A percentile compares a stretch with the other conserved stretches of the same genome.
These are phyloP conservation scores for Herpetospermum pedunculosum DNA, from an alignment of 306 rosid genomes.

Conservation along the genomic window DNA sequence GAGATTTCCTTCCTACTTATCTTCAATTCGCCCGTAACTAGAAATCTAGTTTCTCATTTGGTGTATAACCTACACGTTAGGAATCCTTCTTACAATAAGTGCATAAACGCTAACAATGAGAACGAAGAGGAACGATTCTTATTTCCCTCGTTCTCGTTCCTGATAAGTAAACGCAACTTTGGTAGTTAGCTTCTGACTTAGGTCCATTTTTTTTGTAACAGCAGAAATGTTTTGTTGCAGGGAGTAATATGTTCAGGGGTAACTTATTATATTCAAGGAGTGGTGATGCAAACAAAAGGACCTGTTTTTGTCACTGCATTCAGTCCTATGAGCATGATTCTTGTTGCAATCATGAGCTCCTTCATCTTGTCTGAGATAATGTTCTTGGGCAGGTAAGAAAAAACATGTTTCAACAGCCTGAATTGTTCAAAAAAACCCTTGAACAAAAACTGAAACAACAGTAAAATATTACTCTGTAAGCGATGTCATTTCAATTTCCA, in stretches of 20 bases:
- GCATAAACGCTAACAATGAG: too few species aligned
- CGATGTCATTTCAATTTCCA: not conserved
- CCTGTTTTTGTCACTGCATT: slow-evolving; percentile 43
- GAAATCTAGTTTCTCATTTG: too few species aligned
- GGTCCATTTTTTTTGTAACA: too few species aligned
- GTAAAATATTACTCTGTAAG: not conserved
- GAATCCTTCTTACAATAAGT: too few species aligned
- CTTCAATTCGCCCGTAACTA: too few species aligned
- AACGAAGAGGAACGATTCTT: too few species aligned
- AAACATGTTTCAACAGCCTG: not conserved
- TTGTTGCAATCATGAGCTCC: slow-evolving; percentile 37
- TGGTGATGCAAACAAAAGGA: slow-evolving; percentile 37
- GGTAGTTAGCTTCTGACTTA: too few species aligned
- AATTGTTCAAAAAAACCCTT: not conserved
- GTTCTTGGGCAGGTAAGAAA: slow-evolving; percentile 34
- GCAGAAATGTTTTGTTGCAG: slow-evolving; percentile 22
- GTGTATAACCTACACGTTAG: too few species aligned
- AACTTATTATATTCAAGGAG: slow-evolving; percentile 30
- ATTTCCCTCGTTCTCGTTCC: too few species aligned
- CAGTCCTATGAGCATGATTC: slow-evolving; percentile 32
- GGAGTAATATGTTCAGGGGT: slow-evolving; percentile 37
- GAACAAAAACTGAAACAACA: not conserved
- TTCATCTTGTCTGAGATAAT: slow-evolving; percentile 29
- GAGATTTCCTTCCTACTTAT: too few species aligned
- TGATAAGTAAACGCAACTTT: too few species aligned